A percentile compares a stretch with the other conserved stretches of the same genome.
phyloP scores from a whole-genome alignment of 148 eudicot genomes.

The Pouteria glomerata region DNA sequence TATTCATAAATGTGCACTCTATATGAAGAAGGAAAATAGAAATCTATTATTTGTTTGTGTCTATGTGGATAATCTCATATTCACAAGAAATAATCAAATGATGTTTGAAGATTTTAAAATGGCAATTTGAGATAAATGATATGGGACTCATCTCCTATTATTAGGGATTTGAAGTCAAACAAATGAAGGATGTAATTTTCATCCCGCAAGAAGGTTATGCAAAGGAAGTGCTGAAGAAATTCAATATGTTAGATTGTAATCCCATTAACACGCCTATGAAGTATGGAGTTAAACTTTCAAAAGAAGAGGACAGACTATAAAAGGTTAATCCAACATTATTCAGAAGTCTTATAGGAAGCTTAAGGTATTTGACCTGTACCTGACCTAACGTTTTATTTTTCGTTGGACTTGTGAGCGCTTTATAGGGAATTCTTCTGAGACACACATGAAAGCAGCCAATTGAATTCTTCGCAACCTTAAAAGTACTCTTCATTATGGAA shows the following conservation, averaged over 20 bases:
- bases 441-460: too few species aligned
- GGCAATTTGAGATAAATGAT: not conserved
- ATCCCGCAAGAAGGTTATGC: conserved; percentile 1
- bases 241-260: not conserved
- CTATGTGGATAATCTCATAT: not conserved
- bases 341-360: conserved; percentile 4
- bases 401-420: not conserved
- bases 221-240: not conserved
- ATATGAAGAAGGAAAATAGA: not conserved
- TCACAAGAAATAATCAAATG: not conserved
- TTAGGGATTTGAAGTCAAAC: not conserved
- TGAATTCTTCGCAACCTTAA: too few species aligned
- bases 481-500: not conserved
- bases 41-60: not conserved
- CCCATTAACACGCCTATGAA: not conserved
- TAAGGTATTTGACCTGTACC: conserved; percentile 4
- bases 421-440: not conserved
- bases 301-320: too few species aligned
- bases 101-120: not conserved
- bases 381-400: not conserved
- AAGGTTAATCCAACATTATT: not conserved
- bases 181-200: not conserved
- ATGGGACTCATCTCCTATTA: not conserved
- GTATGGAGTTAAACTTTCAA: not conserved
- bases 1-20: not conserved